Conservation (phyloP, 2,329 filamentous ascomycete genomes). For the Fusarium sambucinum region DNA sequence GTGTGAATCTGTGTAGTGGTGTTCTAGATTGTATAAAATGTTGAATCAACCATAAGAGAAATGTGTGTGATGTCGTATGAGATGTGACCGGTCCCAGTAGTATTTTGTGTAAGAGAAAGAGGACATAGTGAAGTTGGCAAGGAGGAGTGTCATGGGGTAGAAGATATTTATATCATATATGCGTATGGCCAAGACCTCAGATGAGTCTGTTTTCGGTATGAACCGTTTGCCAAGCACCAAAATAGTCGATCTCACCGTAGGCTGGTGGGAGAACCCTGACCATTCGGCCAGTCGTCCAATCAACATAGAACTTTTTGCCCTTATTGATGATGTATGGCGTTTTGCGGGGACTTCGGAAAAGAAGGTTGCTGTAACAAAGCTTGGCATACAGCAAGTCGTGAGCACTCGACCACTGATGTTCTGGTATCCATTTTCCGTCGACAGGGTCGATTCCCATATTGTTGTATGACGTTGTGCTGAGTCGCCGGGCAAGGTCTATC, state of each 20-base stretch:
- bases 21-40: slow-evolving; percentile 27
- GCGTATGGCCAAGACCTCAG: slow-evolving; percentile 43
- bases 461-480: slow-evolving; percentile 61
- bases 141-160: not conserved
- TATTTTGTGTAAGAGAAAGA: not conserved
- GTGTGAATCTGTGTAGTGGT: slow-evolving; percentile 12
- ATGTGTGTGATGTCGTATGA: slow-evolving; percentile 7
- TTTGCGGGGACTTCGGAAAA: slow-evolving; percentile 68
- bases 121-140: slow-evolving; percentile 1
- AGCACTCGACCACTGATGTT: slow-evolving; percentile 65
- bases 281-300: slow-evolving; percentile 69
- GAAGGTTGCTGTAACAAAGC: slow-evolving; percentile 69
- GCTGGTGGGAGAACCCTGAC: slow-evolving; percentile 65
- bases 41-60: slow-evolving; percentile 2
- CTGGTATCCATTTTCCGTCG: slow-evolving; percentile 68
- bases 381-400: slow-evolving; percentile 72
- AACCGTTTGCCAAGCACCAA: slow-evolving; percentile 64
- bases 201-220: slow-evolving; percentile 63
- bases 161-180: slow-evolving; percentile 8
- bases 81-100: slow-evolving; percentile 26
- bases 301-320: slow-evolving; percentile 69
- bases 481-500: slow-evolving; percentile 52
- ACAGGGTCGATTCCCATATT: slow-evolving; percentile 61
- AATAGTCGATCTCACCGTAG: slow-evolving; percentile 65
- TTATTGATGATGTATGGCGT: slow-evolving; percentile 68